Evolutionary conservation across 352 stramenopile species (phyloP), one percentile per base, ranked within the genome.

Genomic region (Pythium oligandrum): DNA sequence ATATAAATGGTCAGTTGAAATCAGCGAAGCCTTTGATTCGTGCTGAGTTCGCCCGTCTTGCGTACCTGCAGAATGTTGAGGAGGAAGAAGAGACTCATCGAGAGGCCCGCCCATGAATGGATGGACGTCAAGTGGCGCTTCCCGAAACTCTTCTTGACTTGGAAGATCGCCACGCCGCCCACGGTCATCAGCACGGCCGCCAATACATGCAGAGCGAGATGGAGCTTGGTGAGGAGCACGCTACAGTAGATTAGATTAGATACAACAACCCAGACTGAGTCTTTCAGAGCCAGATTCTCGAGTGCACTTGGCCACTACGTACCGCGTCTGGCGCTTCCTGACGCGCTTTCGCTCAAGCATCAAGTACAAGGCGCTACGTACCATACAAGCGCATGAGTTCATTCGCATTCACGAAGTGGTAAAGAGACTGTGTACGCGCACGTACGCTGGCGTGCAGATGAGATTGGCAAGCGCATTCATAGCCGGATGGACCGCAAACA

Each of bases 21-120:
- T 26, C 17, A 26, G 17, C 17, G 17, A 26, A 26, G 17, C 17
- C 17, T 26, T 26, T 26, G 17, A 26, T 26, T 26, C 17, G 17
- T 26, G 17, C 17, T 26, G 17, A 26, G 17, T 26, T 26, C 17
- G 17, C 17, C 17, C 17, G 17, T 26, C 17, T 26, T 26, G 17
- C 51, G 9, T 30, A 73, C 65, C 61, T 86, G 75, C 37, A 86
- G 67, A 37, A 86, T 64, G 62, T 89, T 89, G 57, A 89, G 75
- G 17, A 59, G 31, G 47, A 86, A 81, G 53, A 88, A 75, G 45
- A 74, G 61, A 32, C 49, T 59, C 6, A 68, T 83, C n/a, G 76
- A 60, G 32, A 86, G 57, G 40, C 63, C 75, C 6, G 59, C 66
- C 75, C 78, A 88, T 26, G 78, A 86, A 55, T 88, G 78, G 1